Conservation (phyloP, 768 basidiomycete species). For the Suillus bovinus region DNA sequence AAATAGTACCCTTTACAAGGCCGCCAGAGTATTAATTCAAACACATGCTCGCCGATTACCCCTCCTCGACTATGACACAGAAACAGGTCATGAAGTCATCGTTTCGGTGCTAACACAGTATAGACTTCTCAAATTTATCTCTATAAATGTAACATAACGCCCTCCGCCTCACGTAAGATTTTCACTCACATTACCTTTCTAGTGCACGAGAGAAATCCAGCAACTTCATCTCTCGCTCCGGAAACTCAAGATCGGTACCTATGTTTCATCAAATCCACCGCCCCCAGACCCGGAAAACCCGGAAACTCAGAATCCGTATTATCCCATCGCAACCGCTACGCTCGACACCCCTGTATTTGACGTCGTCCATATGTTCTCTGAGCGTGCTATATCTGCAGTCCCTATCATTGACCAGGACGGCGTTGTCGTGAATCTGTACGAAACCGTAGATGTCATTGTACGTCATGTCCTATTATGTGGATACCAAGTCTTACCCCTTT, state of each 20-base stretch:
- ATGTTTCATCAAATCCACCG: conserved; percentile 59
- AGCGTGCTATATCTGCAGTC: conserved; percentile 92
- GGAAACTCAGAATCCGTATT: conserved; percentile 64
- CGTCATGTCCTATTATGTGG: conserved; percentile 8
- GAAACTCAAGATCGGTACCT: conserved; percentile 91
- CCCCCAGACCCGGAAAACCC: conserved; percentile 41
- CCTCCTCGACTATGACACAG: conserved; percentile 88
- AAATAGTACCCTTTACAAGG: conserved; percentile 83
- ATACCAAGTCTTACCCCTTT: conserved; percentile 10
- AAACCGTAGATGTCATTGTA: conserved; percentile 98
- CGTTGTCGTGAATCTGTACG: conserved; percentile 93
- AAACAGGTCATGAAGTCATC: conserved; percentile 94
- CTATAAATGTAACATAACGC: conserved; percentile 76
- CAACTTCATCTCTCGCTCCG: conserved; percentile 80
- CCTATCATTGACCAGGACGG: conserved; percentile 94
- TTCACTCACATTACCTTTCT: conserved; percentile 15
- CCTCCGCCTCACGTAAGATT: conserved; percentile 5
- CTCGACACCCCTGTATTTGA: conserved; percentile 93
- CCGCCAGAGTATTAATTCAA: conserved; percentile 85
- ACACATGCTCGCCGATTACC: conserved; percentile 95
- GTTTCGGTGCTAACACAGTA: conserved; percentile 97
- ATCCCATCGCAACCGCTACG: conserved; percentile 91
- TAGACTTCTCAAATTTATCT: conserved; percentile 95
- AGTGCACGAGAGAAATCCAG: conserved; percentile 88
- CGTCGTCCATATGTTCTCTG: conserved; percentile 98